Base-by-base conservation (phyloP, 345 rosid genomes). In the Stellera chamaejasme region DNA sequence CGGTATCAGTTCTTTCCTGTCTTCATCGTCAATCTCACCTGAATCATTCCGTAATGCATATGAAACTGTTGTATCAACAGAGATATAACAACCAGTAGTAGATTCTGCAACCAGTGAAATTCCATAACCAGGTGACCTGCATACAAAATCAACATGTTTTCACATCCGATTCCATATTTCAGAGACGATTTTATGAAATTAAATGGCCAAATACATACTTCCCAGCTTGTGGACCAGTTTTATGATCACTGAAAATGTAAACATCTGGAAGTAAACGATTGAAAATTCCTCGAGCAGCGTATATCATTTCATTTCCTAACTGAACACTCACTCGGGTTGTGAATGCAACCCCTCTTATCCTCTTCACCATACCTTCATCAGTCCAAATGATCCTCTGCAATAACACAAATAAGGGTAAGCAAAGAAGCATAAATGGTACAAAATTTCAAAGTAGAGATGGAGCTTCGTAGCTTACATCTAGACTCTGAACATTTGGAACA, bases 51-150 rank as follows among this genome's bases (percentile, higher is more conserved):
- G 66, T 43, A 59, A 75, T 28, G 58, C 57, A 53, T 64, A 68
- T 65, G 92, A 85, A 64, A 94, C 66, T 15, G 96, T 70, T 53
- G 93, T 74, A 68, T 87, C 95, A 27, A 74, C 81, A 53, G 96
- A 85, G 44, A 94, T 73, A 79, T 56, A 85, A 79, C 99, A 90
- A 23, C 80, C 96, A 52, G 95, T 65, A 55, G 84, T 90, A 54
- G 93, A 83, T 77, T 94, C 99, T 11, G 97, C 99, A 48, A 85
- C 88, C 65, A 94, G 58, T 59, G 97, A 77, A 61, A 89, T 79
- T 63, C 99, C 99, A 68, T 87, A 93, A 53, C 97, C 96, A 16
- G 90, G 87, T 36, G 99, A 93, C 56, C 97, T 89, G 89, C 66
- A 72, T 49, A 3, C 50, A 13, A 16, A 51, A 23, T 12, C 14